Evolutionary conservation across 139 green algal species (phyloP).

Genomic region (Zygnema cylindricum): DNA sequence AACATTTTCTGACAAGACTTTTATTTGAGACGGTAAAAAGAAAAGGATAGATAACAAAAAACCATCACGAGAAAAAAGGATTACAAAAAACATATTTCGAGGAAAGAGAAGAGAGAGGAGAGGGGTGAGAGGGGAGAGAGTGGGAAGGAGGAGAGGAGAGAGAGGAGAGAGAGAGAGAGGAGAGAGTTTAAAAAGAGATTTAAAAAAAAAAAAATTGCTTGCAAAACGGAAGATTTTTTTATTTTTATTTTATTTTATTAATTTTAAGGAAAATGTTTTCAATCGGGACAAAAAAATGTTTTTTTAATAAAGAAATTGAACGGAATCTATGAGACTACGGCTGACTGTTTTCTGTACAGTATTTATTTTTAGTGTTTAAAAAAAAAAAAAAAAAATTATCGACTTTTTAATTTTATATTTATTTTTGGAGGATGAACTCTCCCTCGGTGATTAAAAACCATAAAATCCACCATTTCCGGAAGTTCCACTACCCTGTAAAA

Average conservation of each 20-base stretch:
- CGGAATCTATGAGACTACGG: slow-evolving; percentile 78
- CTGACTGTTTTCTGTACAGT: background rate
- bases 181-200: background rate
- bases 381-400: background rate
- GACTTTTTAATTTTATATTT: background rate
- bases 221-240: background rate
- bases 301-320: slow-evolving; percentile 77
- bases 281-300: no score
- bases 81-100: slow-evolving; percentile 45
- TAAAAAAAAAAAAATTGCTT: background rate
- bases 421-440: background rate
- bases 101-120: background rate
- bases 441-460: slow-evolving; percentile 80
- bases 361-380: background rate
- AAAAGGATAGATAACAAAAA: slow-evolving; percentile 37
- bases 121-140: background rate
- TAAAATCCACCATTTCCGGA: slow-evolving; percentile 73
- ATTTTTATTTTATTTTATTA: background rate
- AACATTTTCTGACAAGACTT: slow-evolving; percentile 7
- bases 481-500: slow-evolving; percentile 32
- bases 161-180: background rate
- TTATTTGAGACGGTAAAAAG: slow-evolving; percentile 20
- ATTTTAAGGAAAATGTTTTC: no score
- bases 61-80: slow-evolving; percentile 40
- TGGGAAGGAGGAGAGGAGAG: background rate